These are phyloP conservation scores for Phaeosphaeriaceae sp. DNA, from an alignment of 2,329 filamentous ascomycete genomes.

Conservation along the genomic window DNA sequence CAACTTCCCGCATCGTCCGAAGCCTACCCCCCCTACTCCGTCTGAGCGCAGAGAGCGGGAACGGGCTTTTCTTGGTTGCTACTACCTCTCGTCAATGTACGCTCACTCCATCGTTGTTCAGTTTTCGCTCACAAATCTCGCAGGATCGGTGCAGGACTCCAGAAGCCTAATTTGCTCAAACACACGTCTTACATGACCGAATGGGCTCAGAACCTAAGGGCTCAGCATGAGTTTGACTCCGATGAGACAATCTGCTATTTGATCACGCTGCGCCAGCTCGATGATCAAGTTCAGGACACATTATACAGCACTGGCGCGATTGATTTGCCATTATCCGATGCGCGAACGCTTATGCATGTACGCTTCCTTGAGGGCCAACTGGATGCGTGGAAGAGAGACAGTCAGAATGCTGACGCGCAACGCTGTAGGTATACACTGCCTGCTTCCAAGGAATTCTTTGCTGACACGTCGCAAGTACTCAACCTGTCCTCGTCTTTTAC, in stretches of 20 bases:
- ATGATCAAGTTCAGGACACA: slow-evolving; percentile 42
- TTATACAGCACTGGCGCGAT: slow-evolving; percentile 29
- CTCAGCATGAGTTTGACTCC: slow-evolving; percentile 29
- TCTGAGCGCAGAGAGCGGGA: slow-evolving; percentile 34
- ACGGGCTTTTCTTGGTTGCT: slow-evolving; percentile 42
- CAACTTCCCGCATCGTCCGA: slow-evolving; percentile 19
- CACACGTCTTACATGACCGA: slow-evolving; percentile 38
- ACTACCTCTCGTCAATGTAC: slow-evolving; percentile 43
- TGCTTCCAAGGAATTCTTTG: neutral
- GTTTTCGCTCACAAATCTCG: neutral
- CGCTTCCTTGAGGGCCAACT: slow-evolving; percentile 37
- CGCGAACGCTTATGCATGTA: slow-evolving; percentile 37
- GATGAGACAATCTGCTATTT: slow-evolving; percentile 34
- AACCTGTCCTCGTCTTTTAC: slow-evolving; percentile 37
- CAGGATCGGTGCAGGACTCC: slow-evolving; percentile 37
- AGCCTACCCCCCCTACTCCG: slow-evolving; percentile 14
- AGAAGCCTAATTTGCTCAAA: slow-evolving; percentile 42
- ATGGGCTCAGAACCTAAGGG: slow-evolving; percentile 28
- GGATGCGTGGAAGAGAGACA: slow-evolving; percentile 30
- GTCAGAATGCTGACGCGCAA: slow-evolving; percentile 16
- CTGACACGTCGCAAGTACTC: slow-evolving; percentile 23
- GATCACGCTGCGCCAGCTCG: slow-evolving; percentile 36
- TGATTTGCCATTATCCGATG: slow-evolving; percentile 33
- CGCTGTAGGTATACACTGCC: slow-evolving; percentile 20
- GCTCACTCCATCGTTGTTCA: neutral